Base-by-base conservation (phyloP, 371 early-diverging fungal genomes). In the Mucor mucedo region DNA sequence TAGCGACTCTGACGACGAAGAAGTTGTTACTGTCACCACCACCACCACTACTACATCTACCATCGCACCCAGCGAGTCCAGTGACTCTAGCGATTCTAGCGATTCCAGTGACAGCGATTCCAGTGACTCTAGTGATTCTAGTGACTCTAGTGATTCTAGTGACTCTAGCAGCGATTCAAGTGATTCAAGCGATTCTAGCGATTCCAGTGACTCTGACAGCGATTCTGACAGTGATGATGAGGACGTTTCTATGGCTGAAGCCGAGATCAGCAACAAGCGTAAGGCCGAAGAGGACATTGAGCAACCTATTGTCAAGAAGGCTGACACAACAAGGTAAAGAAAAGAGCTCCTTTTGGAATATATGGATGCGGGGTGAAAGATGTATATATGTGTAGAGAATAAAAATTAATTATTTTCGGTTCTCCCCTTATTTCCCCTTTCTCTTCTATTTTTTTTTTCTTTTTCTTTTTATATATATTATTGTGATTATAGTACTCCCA, bases 251-350 rank as follows among this genome's bases (percentile, higher is more conserved):
- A 60, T 60, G 66, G 52, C 55, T 21, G 66, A 61, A 52, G 50
- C 49, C 5, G 41, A 55, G 5, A 60, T 61, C 2, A 55, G 27
- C 21, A 29, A 30, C 30, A 76, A 79, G 54, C 74, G 76, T 62
- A 73, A 79, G 55, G 70, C 68, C 11, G 74, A 73, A 38, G 73
- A 59, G 53, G 27, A 35, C 13, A 11, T 41, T 13, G 64, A 70
- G 44, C 57, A 71, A 16, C 69, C 77, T 7, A 55, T 48, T 14
- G 32, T 62, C 27, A 67, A 77, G 44, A 83, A 77, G 61, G 56
- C 30, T 40, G 54, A 63, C 14, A 21, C 47, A 21, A 47, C 5
- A 3, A 70, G 66, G 69, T 69, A 62, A 69, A 52, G 49, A 53
- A 9, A 33, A 13, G 35, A 35, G 35, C 21, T 35, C 40, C 29